Evolutionary conservation across 768 basidiomycete genomes (phyloP).

Genomic region (Rhizopogon rudus): DNA sequence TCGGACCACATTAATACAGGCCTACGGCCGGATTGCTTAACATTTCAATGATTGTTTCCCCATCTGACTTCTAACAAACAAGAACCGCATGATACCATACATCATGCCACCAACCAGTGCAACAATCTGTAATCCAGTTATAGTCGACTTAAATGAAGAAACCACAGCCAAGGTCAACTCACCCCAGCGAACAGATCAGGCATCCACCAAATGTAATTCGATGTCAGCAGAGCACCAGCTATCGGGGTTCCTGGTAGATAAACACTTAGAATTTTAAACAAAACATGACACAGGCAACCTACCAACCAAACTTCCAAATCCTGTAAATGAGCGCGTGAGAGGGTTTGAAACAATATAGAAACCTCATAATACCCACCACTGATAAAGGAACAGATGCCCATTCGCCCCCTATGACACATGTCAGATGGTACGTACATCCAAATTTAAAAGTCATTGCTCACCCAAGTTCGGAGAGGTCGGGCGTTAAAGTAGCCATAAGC

Average conservation of each 20-base stretch:
- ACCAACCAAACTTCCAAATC: conserved; percentile 20
- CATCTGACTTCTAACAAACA: no score
- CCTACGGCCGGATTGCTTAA: no score
- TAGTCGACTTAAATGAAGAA: no score
- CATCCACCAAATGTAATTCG: conserved; percentile 51
- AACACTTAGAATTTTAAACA: conserved; percentile 17
- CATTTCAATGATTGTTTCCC: no score
- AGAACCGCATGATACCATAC: no score
- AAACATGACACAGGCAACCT: background rate
- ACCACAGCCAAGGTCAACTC: background rate
- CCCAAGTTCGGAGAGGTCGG: conserved; percentile 46
- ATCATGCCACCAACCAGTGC: no score
- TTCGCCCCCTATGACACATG: conserved; percentile 19
- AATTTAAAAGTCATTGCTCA: conserved; percentile 9
- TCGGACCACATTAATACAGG: no score
- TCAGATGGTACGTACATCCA: background rate
- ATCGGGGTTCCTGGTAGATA: conserved; percentile 43
- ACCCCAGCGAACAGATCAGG: conserved; percentile 48
- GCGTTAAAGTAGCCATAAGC: conserved; percentile 38
- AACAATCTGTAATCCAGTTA: no score
- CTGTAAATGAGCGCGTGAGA: conserved; percentile 6
- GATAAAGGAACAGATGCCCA: conserved; percentile 47
- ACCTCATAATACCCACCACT: conserved; percentile 23
- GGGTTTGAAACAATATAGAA: no score
- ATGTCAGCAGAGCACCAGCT: conserved; percentile 48